Evolutionary conservation across 1,284 basidiomycete species (phyloP), one percentile per base, ranked within the genome.

Genomic region (Lignosus rhinocerotis): DNA sequence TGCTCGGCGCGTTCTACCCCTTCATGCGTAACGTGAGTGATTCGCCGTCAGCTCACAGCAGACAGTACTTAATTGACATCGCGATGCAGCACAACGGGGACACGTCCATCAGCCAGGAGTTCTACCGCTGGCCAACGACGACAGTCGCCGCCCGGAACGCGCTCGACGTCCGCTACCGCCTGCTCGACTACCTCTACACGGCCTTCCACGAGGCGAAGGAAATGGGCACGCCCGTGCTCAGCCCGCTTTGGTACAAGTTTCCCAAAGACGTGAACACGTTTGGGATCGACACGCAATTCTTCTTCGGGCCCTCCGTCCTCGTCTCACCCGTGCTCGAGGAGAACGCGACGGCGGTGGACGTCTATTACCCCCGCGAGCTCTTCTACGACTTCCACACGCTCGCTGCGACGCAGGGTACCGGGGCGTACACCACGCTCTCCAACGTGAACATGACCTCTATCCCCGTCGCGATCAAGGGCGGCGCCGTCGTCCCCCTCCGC

Each of bases 171-270:
- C 78, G 86, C 19, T 88, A 89, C 66, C 83, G 85, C 54, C 75
- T 90, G 5, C 66, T 90, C 56, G 87, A 90, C 70, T 90, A 90
- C 74, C 71, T 89, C 59, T 90, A 89, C 73, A 89, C 88, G 4
- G 79, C 84, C 2, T 81, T 90, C 75, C 86, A 89, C 70, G 69
- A 79, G 51, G 82, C 84, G 12, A 73, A 76, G 54, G 53, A 74
- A n/a, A 81, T 84, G 63, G 87, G 86, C 14, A 84, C 85, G 1
- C 85, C 87, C 2, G 76, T 87, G 30, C 73, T 88, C 41, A 75
- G 82, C 60, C 84, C 86, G 10, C 71, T 88, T 31, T 88, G 79
- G 78, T 87, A 81, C 78, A 79, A 80, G 52, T 89, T 88, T 67
- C 86, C 86, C 5, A 76, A 81, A 59, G 87, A 90, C 67, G 16